phyloP scores from a whole-genome alignment of 2,329 filamentous ascomycete species.

The Bretziella fagacearum region DNA sequence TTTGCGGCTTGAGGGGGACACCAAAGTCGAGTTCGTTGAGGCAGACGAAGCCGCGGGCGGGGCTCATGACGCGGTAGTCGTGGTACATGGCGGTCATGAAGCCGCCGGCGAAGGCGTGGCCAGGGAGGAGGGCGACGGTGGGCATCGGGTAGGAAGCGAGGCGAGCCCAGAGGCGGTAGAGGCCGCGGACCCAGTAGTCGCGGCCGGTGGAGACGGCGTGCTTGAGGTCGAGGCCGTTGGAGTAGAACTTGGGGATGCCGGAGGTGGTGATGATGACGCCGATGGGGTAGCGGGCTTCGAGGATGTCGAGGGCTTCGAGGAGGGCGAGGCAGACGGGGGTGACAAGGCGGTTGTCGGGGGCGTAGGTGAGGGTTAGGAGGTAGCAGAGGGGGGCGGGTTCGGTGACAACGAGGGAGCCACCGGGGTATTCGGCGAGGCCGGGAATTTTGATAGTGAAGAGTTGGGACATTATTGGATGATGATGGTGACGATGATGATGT shows the following conservation, averaged over 20 bases:
- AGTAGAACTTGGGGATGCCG: conserved; percentile 62
- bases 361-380: conserved; percentile 52
- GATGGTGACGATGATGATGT: not conserved
- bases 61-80: conserved; percentile 66
- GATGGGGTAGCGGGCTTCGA: conserved; percentile 46
- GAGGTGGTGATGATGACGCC: conserved; percentile 66
- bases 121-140: conserved; percentile 61
- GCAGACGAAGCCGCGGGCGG: conserved; percentile 53
- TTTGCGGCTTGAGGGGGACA: conserved; percentile 54
- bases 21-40: conserved; percentile 72
- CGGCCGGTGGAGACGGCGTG: conserved; percentile 43
- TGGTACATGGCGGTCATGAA: conserved; percentile 68
- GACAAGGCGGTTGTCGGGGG: conserved; percentile 61
- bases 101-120: conserved; percentile 69
- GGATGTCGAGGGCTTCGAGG: conserved; percentile 53
- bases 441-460: conserved; percentile 45
- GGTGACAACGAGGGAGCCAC: conserved; percentile 46
- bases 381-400: conserved; percentile 46
- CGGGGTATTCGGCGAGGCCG: conserved; percentile 27
- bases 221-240: conserved; percentile 63
- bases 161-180: conserved; percentile 11
- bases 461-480: conserved; percentile 10
- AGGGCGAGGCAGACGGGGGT: conserved; percentile 50
- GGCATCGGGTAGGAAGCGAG: conserved; percentile 52
- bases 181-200: conserved; percentile 37